A percentile compares a stretch with the other conserved stretches of the same genome.
phyloP scores from a whole-genome alignment of 1,284 basidiomycete species.

The Ustilago trichophora region DNA sequence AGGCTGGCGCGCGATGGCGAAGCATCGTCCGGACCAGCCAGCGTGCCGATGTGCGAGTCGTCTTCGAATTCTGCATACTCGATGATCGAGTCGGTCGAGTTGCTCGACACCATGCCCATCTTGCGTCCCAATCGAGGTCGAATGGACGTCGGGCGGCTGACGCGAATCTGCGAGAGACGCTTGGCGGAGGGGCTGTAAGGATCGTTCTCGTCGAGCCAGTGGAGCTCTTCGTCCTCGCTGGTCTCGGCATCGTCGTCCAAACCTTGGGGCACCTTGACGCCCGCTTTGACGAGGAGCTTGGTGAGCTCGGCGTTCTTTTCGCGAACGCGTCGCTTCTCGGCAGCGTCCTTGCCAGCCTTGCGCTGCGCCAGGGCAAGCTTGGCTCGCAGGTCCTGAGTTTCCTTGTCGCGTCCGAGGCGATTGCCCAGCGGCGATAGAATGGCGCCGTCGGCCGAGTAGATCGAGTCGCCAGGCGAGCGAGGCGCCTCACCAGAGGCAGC shows the following conservation, averaged over 20 bases:
- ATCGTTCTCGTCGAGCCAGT: constrained; percentile 33
- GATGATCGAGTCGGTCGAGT: constrained; percentile 46
- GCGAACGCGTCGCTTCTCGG: constrained; percentile 58
- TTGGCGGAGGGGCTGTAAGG: constrained; percentile 35
- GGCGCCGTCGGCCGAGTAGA: constrained; percentile 43
- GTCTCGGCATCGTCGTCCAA: constrained; percentile 54
- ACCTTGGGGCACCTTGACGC: constrained; percentile 47
- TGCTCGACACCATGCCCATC: constrained; percentile 41
- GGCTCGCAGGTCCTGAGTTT: constrained; percentile 56
- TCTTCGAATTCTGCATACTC: constrained; percentile 43
- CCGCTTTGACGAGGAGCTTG: constrained; percentile 50
- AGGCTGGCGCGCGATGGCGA: constrained; percentile 51
- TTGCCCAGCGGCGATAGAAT: constrained; percentile 40
- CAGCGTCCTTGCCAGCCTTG: constrained; percentile 59
- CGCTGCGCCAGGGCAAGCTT: constrained; percentile 60
- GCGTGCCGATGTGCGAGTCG: constrained; percentile 24
- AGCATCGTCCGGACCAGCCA: constrained; percentile 29
- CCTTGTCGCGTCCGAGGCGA: constrained; percentile 48
- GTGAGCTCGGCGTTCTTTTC: constrained; percentile 58
- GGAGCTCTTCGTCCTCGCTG: constrained; percentile 51
- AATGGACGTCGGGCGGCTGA: constrained; percentile 13
- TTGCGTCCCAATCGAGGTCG: constrained; percentile 33
- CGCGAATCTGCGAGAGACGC: constrained; percentile 27
- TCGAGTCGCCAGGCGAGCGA: constrained; percentile 41
- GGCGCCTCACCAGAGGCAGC: constrained; percentile 34